These are phyloP conservation scores for Boletus insuetus DNA, from an alignment of 768 basidiomycete species.

Conservation along the genomic window DNA sequence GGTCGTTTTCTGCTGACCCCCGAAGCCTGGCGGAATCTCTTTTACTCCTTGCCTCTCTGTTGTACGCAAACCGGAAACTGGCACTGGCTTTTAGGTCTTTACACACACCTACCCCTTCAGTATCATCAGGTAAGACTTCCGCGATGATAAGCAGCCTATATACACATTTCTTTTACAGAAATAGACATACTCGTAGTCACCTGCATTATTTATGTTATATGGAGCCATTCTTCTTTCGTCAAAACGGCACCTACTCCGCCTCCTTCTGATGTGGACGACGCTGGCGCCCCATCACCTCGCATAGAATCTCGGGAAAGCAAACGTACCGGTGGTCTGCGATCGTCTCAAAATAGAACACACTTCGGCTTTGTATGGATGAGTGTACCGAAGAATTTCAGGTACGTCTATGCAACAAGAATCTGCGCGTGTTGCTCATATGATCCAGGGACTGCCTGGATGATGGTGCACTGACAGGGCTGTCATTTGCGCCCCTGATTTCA, in stretches of 20 bases:
- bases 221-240: slow-evolving; percentile 53
- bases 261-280: slow-evolving; percentile 19
- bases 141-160: not conserved
- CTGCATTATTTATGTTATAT: slow-evolving; percentile 59
- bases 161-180: slow-evolving; percentile 39
- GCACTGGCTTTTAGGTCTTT: slow-evolving; percentile 9
- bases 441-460: slow-evolving; percentile 78
- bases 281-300: slow-evolving; percentile 39
- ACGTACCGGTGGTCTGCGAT: slow-evolving; percentile 31
- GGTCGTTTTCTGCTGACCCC: slow-evolving; percentile 56
- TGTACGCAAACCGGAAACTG: slow-evolving; percentile 49
- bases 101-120: slow-evolving; percentile 38
- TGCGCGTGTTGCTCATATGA: slow-evolving; percentile 10
- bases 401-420: slow-evolving; percentile 11
- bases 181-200: slow-evolving; percentile 51
- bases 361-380: slow-evolving; percentile 88
- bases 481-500: slow-evolving; percentile 81
- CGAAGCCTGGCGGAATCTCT: slow-evolving; percentile 63
- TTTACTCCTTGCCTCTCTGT: slow-evolving; percentile 61
- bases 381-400: slow-evolving; percentile 86
- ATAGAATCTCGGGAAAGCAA: slow-evolving; percentile 48
- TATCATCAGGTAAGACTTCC: slow-evolving; percentile 47
- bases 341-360: slow-evolving; percentile 42
- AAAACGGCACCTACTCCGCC: slow-evolving; percentile 15
- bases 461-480: slow-evolving; percentile 77